Base-by-base conservation (phyloP, 2,329 filamentous ascomycete genomes). In the Aspergillus aculeatus region DNA sequence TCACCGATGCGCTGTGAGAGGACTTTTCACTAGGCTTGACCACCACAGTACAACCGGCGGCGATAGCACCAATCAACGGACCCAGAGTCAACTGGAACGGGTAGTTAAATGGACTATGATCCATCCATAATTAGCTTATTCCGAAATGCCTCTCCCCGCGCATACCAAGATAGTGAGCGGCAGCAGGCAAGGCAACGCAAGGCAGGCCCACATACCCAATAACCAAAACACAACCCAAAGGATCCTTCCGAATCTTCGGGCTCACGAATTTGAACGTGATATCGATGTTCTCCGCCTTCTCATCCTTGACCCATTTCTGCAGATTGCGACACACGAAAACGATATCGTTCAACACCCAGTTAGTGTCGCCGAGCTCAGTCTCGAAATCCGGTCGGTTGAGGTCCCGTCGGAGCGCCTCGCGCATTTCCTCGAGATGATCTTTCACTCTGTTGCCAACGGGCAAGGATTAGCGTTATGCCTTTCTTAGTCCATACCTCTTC, bases 21-120 rank as follows among this genome's bases (percentile, higher is more conserved):
- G 93, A 83, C 57, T 86, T 85, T 79, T 99, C 95, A 21, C 91
- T 95, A 4, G 95, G 94, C 83, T 99, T 99, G 68, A 98, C 74
- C 21, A 97, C 81, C 50, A 89, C 91, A 5, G 93, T 94, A 76
- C 95, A 97, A 55, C 95, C 95, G 9, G 92, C 94, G 48, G 91
- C 87, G 68, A 99, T 96, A 69, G 94, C 95, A 59, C 94, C 95
- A 63, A 96, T 85, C 62, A 96, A 77, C 2, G 94, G 92, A 1
- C 86, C 84, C 47, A 98, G 74, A 41, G 87, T 86, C 48, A 98
- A 83, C 77, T 93, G 88, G 74, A 96, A 81, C 54, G 95, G 95
- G 75, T 93, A 96, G 81, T 99, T 99, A 85, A 91, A 98, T 48
- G 95, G 87, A 59, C 86, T 87, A 59, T 51, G 12, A 16, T 19